phyloP scores from a whole-genome alignment of 352 stramenopile genomes.

The Phytopythium cucurbitacearum region DNA sequence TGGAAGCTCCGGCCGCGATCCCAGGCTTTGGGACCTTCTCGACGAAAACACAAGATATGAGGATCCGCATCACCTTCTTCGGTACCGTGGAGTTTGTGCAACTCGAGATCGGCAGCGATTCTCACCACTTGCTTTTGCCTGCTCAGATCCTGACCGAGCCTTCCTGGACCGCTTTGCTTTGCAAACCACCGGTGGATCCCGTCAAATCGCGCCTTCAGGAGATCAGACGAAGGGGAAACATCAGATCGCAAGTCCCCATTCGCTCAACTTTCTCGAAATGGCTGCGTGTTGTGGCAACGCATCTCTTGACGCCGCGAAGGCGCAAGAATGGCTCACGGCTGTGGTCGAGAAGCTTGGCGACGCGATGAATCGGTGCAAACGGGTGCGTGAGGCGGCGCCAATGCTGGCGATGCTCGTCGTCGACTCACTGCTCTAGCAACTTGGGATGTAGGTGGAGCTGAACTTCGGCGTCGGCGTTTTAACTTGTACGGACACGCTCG shows the following conservation, averaged over 20 bases:
- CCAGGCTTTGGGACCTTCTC: slow-evolving; percentile 63
- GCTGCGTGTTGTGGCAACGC: slow-evolving; percentile 47
- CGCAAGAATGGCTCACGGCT: slow-evolving; percentile 56
- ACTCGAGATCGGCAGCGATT: background rate
- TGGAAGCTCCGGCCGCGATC: slow-evolving; percentile 64
- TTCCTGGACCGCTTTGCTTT: slow-evolving; percentile 56
- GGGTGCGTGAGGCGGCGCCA: slow-evolving; percentile 21
- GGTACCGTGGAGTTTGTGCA: slow-evolving; percentile 23
- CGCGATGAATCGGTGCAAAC: slow-evolving; percentile 41
- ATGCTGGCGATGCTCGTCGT: background rate
- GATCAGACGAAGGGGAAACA: background rate
- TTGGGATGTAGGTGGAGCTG: slow-evolving; percentile 44
- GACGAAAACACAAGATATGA: slow-evolving; percentile 38
- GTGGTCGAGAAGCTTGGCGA: slow-evolving; percentile 56
- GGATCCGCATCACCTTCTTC: slow-evolving; percentile 59
- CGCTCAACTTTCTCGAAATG: slow-evolving; percentile 70
- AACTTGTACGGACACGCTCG: slow-evolving; percentile 29
- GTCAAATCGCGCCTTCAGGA: background rate
- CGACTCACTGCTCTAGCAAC: background rate
- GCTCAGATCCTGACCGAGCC: slow-evolving; percentile 41
- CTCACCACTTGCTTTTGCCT: background rate
- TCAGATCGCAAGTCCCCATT: slow-evolving; percentile 1
- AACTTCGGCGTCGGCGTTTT: slow-evolving; percentile 60
- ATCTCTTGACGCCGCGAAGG: slow-evolving; percentile 30
- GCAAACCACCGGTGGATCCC: slow-evolving; percentile 6